Evolutionary conservation across 139 green algal genomes (phyloP), one percentile per base, ranked within the genome.

Genomic region (Choricystis sp.): DNA sequence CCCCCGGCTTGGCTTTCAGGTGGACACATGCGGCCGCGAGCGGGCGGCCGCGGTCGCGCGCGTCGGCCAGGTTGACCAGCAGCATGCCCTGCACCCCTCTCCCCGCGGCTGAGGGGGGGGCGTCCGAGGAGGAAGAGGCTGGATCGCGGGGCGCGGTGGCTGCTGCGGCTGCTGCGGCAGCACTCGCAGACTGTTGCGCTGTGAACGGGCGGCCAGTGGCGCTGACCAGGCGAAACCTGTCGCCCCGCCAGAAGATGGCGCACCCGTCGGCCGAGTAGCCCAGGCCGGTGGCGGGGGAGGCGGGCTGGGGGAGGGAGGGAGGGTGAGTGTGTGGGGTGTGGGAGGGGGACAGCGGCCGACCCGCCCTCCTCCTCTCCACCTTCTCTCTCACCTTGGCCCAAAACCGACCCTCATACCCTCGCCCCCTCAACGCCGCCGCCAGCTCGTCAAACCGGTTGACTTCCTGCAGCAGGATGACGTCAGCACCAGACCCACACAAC

Each of bases 191-290:
- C 9, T 16, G 16, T 16, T 16, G 40, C 40, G 40, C 40, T 9
- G 9, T 52, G 40, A 52, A 52, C 9, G 40, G 40, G 9, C 16
- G 9, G 40, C 40, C 40, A 16, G 9, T 21, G 40, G 16, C 16
- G 40, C 9, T 16, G 40, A 16, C 16, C 40, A 16, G 9, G 40
- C 9, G 9, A 16, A 52, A 52, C 19, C 74, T 65, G 23, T 26
- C 27, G 9, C 60, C 26, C 24, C 71, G 69, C 56, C 74, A 81
- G 64, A 85, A 85, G 5, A 85, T 68, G 20, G 78, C 78, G 55
- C 74, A 62, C 26, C 78, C 78, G 29, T 85, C 78, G 3, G 68
- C 48, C 19, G 72, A 67, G 31, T 58, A 68, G 29, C 72, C 71
- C 40, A 77, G 80, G 48, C 70, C 67, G 4, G 64, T 31, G 2